Evolutionary conservation across 371 early-diverging fungal genomes (phyloP).

Genomic region (Syncephalis fuscata): DNA sequence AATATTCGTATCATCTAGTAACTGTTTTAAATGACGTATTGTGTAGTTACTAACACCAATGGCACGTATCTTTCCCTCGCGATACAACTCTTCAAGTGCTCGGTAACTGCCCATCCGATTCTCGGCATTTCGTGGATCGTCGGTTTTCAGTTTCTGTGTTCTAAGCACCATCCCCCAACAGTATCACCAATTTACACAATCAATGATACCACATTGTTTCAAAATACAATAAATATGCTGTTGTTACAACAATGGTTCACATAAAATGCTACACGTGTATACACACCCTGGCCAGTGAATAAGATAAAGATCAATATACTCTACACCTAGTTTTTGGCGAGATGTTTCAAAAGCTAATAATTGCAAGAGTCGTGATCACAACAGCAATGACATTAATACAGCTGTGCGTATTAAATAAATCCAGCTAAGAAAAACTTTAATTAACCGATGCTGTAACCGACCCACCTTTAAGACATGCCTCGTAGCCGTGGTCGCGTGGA

Average conservation of each 20-base stretch:
- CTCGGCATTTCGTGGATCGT: constrained; percentile 17
- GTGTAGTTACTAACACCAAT: constrained; percentile 83
- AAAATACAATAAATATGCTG: too few relatives aligned
- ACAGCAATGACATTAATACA: too few relatives aligned
- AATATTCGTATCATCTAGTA: constrained; percentile 22
- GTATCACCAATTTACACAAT: too few relatives aligned
- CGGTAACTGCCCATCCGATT: constrained; percentile 44
- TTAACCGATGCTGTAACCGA: constrained; percentile 1
- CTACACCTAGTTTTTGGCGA: constrained; percentile 34
- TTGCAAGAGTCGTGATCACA: too few relatives aligned
- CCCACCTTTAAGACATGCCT: constrained; percentile 33
- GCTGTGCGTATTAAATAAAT: too few relatives aligned
- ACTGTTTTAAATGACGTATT: constrained; percentile 30
- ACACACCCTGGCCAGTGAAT: constrained; percentile 76
- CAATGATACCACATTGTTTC: too few relatives aligned
- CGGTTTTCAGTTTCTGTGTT: constrained; percentile 21
- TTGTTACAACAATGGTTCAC: too few relatives aligned
- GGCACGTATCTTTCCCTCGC: constrained; percentile 26
- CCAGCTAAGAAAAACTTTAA: too few relatives aligned
- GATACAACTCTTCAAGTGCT: constrained; percentile 45
- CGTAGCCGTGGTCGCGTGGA: constrained; percentile 69
- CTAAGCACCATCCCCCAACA: too few relatives aligned
- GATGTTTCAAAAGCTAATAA: constrained; percentile 31
- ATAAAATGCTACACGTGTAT: too few relatives aligned
- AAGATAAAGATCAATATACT: constrained; percentile 69